Conservation (phyloP, 768 basidiomycete genomes). For the Mycena galericulata region DNA sequence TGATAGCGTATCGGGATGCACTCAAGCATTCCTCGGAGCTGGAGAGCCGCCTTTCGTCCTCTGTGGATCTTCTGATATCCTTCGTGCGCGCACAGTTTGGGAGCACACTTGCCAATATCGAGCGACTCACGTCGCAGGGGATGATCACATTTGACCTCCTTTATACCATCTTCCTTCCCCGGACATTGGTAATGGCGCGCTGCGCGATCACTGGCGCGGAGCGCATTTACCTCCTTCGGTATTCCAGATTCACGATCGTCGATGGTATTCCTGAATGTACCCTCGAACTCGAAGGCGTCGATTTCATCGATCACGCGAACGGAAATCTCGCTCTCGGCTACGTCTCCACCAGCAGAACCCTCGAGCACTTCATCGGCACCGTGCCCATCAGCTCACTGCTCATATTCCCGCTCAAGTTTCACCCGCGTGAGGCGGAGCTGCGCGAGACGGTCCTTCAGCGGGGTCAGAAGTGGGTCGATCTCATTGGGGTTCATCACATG, state of each 20-base stretch:
- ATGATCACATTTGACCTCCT: slow-evolving; percentile 71
- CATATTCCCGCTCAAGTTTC: slow-evolving; percentile 65
- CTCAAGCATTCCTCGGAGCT: slow-evolving; percentile 54
- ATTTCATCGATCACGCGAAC: slow-evolving; percentile 56
- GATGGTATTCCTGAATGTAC: slow-evolving; percentile 55
- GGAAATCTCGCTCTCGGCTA: slow-evolving; percentile 54
- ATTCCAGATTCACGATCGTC: slow-evolving; percentile 49
- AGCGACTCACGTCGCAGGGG: slow-evolving; percentile 60
- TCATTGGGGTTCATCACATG: slow-evolving; percentile 68
- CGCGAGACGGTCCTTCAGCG: slow-evolving; percentile 52
- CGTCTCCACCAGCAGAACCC: slow-evolving; percentile 53
- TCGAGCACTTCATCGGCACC: slow-evolving; percentile 61
- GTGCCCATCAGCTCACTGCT: slow-evolving; percentile 61
- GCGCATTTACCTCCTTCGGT: slow-evolving; percentile 59
- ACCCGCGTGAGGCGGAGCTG: slow-evolving; percentile 57
- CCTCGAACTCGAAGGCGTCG: slow-evolving; percentile 63
- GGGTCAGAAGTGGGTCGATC: too few relatives aligned
- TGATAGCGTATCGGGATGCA: slow-evolving; percentile 55
- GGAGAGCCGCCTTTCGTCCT: slow-evolving; percentile 54
- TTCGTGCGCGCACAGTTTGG: too few relatives aligned
- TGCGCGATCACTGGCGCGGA: too few relatives aligned
- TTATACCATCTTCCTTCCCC: slow-evolving; percentile 66
- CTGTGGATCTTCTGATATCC: slow-evolving; percentile 65
- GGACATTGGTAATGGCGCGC: too few relatives aligned
- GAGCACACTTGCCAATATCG: slow-evolving; percentile 60